phyloP scores from a whole-genome alignment of 306 rosid genomes.

The Purshia tridentata region DNA sequence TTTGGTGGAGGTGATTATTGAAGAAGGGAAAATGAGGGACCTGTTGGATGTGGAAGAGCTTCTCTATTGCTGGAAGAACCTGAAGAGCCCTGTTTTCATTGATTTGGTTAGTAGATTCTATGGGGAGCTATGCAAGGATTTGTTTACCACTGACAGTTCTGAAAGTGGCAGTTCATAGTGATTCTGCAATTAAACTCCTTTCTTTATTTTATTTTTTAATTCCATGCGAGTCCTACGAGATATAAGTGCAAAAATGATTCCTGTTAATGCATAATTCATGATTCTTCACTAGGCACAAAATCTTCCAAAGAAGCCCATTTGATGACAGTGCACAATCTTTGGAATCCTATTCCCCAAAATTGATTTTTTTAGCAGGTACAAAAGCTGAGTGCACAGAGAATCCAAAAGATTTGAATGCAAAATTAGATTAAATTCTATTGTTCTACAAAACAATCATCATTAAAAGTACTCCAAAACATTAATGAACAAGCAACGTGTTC shows the following conservation, averaged over 20 bases:
- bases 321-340: too few relatives aligned
- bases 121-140: conserved; percentile 89
- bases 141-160: conserved; percentile 54
- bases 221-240: not conserved
- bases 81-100: conserved; percentile 67
- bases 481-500: not conserved
- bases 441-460: not conserved
- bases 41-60: conserved; percentile 87
- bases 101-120: conserved; percentile 79
- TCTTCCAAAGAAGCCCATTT: not conserved
- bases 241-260: not conserved
- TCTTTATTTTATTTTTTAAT: too few relatives aligned
- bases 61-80: conserved; percentile 78
- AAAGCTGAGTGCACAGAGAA: not conserved
- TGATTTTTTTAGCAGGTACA: not conserved
- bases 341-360: not conserved
- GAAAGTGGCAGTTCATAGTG: conserved; percentile 26
- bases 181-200: not conserved
- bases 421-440: not conserved
- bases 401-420: not conserved
- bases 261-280: not conserved
- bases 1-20: conserved; percentile 83
- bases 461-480: not conserved
- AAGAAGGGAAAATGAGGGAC: conserved; percentile 73
- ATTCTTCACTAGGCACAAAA: conserved; percentile 2